phyloP scores from a whole-genome alignment of 2,329 filamentous ascomycete genomes.

The Colletotrichum sp. region DNA sequence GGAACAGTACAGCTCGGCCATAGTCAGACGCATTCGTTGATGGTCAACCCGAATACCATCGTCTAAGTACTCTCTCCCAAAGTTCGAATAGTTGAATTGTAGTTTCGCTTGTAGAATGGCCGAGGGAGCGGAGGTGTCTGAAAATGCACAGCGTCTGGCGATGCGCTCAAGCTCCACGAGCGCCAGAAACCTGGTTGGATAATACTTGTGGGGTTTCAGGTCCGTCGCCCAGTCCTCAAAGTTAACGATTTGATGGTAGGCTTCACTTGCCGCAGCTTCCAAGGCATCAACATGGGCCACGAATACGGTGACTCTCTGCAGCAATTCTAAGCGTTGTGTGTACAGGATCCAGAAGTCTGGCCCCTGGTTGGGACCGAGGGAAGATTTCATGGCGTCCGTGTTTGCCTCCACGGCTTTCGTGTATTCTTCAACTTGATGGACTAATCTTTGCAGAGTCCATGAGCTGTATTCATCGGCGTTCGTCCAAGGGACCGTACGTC shows the following conservation, averaged over 20 bases:
- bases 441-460: neutral
- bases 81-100: no score
- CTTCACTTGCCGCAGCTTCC: no score
- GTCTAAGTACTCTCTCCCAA: neutral
- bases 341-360: neutral
- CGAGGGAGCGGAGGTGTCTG: neutral
- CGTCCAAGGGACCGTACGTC: neutral
- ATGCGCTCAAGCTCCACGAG: neutral
- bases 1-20: neutral
- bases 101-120: neutral
- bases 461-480: neutral
- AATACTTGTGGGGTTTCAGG: no score
- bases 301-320: neutral
- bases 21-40: neutral
- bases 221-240: neutral
- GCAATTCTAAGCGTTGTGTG: neutral
- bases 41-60: neutral
- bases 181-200: neutral
- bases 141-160: neutral
- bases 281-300: neutral
- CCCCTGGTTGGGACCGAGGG: neutral
- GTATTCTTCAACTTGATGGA: rapidly evolving
- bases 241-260: neutral
- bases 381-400: neutral
- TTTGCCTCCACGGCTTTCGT: neutral